Percentiles rank a stretch among this genome's conserved stretches.
These are phyloP conservation scores for Thelonectria blattea DNA, from an alignment of 2,329 filamentous ascomycete species.

Conservation along the genomic window DNA sequence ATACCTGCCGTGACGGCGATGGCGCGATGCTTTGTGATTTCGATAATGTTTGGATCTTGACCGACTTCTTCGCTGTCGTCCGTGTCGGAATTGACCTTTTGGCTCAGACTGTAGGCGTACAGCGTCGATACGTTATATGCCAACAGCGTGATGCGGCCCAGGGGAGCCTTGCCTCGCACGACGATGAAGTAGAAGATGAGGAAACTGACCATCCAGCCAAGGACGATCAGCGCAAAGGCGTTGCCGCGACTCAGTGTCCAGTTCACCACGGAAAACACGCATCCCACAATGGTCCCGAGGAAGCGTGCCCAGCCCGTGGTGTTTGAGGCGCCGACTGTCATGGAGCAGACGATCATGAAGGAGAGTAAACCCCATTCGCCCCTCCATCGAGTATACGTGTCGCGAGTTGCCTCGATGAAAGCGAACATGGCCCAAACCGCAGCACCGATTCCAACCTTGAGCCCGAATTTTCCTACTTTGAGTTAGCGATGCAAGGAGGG, in stretches of 20 bases:
- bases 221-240: conserved; percentile 73
- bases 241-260: conserved; percentile 82
- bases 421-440: conserved; percentile 87
- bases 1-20: conserved; percentile 88
- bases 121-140: conserved; percentile 95
- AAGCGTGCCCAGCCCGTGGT: conserved; percentile 88
- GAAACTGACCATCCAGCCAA: conserved; percentile 82
- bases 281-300: conserved; percentile 83
- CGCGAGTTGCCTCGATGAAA: conserved; percentile 78
- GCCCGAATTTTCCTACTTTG: conserved; percentile 68
- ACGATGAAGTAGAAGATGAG: conserved; percentile 91
- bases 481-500: conserved; percentile 49
- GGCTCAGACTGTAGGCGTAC: conserved; percentile 88
- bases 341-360: conserved; percentile 98
- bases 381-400: conserved; percentile 84
- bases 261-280: conserved; percentile 73
- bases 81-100: conserved; percentile 68
- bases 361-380: conserved; percentile 96
- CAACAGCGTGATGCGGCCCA: conserved; percentile 91
- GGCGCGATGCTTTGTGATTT: conserved; percentile 87
- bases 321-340: conserved; percentile 97
- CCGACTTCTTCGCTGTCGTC: conserved; percentile 82
- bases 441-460: conserved; percentile 92
- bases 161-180: conserved; percentile 81
- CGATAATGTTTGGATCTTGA: conserved; percentile 78